Evolutionary conservation across 495 filamentous ascomycete species (phyloP).

Genomic region (Annulohypoxylon maeteangense): DNA sequence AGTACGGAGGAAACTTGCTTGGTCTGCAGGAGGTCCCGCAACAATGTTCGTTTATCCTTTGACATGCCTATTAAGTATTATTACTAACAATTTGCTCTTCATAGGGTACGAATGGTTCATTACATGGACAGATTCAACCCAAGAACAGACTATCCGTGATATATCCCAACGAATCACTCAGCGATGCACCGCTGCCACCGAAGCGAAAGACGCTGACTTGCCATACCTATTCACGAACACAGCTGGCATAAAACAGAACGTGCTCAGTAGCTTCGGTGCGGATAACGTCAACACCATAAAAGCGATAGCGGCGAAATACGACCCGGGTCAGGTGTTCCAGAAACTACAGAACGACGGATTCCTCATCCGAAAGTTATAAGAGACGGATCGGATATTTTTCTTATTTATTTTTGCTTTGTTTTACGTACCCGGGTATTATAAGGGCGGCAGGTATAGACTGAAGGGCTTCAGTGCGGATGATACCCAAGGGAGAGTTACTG

Average conservation of each 20-base stretch:
- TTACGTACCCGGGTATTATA: conserved; percentile 6
- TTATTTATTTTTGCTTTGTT: not conserved
- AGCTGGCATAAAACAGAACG: conserved; percentile 53
- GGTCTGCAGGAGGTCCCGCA: conserved; percentile 43
- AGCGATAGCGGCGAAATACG: conserved; percentile 54
- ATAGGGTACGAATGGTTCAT: conserved; percentile 42
- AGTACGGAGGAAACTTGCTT: conserved; percentile 48
- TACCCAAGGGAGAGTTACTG: not conserved
- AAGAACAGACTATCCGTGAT: conserved; percentile 21
- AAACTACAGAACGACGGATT: conserved; percentile 56
- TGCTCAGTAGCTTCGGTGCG: conserved; percentile 57
- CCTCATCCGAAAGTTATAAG: conserved; percentile 31
- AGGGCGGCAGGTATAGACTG: conserved; percentile 7
- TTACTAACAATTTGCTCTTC: conserved; percentile 7
- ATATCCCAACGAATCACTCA: conserved; percentile 29
- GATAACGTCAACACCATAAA: conserved; percentile 50
- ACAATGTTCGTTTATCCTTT: conserved; percentile 33
- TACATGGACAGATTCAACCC: conserved; percentile 22
- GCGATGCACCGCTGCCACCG: conserved; percentile 50
- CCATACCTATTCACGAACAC: conserved; percentile 70
- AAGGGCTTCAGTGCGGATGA: not conserved
- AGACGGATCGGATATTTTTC: not conserved
- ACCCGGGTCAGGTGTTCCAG: conserved; percentile 55
- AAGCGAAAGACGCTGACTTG: conserved; percentile 54
- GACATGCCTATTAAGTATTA: not conserved